Evolutionary conservation across 768 basidiomycete species (phyloP), one percentile per base, ranked within the genome.

Genomic region (Sarcodon aspratus): DNA sequence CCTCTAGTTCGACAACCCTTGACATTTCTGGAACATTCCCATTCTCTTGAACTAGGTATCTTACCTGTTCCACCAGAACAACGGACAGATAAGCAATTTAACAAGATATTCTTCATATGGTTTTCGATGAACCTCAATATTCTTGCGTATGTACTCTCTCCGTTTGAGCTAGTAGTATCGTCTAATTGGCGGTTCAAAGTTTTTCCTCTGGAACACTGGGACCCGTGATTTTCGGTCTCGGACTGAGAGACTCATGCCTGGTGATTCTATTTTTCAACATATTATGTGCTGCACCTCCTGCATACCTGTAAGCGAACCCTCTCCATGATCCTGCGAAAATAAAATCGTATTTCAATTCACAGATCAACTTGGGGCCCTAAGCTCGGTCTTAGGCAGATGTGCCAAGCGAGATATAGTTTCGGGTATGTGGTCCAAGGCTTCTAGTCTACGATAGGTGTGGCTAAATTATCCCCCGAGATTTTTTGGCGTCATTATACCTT

Each of bases 311-410:
- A 47, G 66, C 56, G 8, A 37, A 12, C 21, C 8, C 6, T 27
- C 9, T 45, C 5, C 10, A 15, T 33, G 33, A 2, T 51, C n/a
- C n/a, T 11, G 13, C 11, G 15, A 18, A 6, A 45, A 18, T 9
- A 36, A 3, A 37, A 5, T 12, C 21, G 32, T 9, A 12, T 7
- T 38, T 40, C 47, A 45, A 15, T 15, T 9, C 1, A 18, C 46
- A 76, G 75, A 50, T 64, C 76, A n/a, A 78, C 80, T 3, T 87
- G 85, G 65, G 86, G 89, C 9, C 85, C 89, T 0, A 81, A 79
- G 59, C 67, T 85, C 1, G 92, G 92, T 9, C 75, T 83, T 58
- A 74, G 88, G 15, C 83, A 91, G 56, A 89, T 93, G 85, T 78
- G 87, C 18, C 75, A 78, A 40, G 80, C 88, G 3, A 65, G 78